Evolutionary conservation across 1,284 basidiomycete genomes (phyloP).

Genomic region (Leccinum fallax): DNA sequence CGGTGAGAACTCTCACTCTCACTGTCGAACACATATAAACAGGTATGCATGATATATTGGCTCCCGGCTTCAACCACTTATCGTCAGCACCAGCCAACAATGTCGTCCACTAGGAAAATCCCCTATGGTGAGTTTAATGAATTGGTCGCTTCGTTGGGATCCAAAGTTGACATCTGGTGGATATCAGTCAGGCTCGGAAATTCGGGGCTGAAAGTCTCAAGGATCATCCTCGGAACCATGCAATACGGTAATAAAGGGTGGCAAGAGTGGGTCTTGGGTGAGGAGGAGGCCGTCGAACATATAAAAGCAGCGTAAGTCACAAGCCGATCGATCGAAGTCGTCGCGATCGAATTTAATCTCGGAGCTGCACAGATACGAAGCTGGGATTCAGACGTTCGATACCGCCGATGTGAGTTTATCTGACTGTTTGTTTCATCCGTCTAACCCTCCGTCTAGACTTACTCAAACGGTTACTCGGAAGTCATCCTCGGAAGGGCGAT

Average conservation of each 20-base stretch:
- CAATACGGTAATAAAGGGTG: slow-evolving; percentile 51
- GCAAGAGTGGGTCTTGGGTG: slow-evolving; percentile 57
- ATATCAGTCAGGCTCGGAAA: slow-evolving; percentile 48
- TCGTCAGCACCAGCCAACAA: slow-evolving; percentile 6
- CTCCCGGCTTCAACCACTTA: not conserved
- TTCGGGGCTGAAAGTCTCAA: slow-evolving; percentile 55
- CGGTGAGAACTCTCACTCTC: slow-evolving; percentile 13
- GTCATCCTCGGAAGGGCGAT: slow-evolving; percentile 79
- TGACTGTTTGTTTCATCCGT: not conserved
- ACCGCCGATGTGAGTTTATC: slow-evolving; percentile 51
- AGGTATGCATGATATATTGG: not conserved
- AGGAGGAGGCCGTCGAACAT: slow-evolving; percentile 59
- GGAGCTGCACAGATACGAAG: slow-evolving; percentile 47
- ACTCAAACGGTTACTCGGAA: slow-evolving; percentile 76
- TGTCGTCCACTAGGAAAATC: slow-evolving; percentile 29
- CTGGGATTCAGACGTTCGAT: slow-evolving; percentile 72
- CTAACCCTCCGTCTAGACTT: slow-evolving; percentile 42
- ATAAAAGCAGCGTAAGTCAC: slow-evolving; percentile 53
- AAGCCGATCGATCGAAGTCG: not conserved
- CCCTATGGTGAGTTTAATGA: slow-evolving; percentile 31
- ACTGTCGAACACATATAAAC: not conserved
- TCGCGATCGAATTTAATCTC: slow-evolving; percentile 1
- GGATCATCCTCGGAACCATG: slow-evolving; percentile 50
- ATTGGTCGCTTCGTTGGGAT: not conserved
- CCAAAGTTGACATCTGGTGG: not conserved